Evolutionary conservation across 495 filamentous ascomycete species (phyloP).

Genomic region (Aspergillus homomorphus): DNA sequence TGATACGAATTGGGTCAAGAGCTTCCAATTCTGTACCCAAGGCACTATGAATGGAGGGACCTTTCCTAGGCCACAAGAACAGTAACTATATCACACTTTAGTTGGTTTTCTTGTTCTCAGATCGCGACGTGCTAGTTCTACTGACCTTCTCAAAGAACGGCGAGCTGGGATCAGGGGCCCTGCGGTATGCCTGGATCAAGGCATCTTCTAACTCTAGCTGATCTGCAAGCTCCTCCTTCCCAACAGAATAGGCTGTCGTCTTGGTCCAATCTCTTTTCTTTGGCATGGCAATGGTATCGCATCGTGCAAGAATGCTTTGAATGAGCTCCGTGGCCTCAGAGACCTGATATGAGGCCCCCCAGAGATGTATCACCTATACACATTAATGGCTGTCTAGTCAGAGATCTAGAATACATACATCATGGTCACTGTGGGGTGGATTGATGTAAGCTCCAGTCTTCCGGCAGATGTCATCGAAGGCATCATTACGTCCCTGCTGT

Average conservation of each 20-base stretch:
- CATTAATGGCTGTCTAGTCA: neutral
- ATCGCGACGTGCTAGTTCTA: neutral
- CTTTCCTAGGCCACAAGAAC: conserved; percentile 46
- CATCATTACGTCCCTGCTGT: conserved; percentile 16
- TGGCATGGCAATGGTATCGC: conserved; percentile 10
- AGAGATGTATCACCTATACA: conserved; percentile 21
- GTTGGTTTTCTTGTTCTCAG: neutral
- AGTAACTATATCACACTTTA: conserved; percentile 22
- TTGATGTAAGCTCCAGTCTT: conserved; percentile 27
- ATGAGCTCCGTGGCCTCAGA: conserved; percentile 25
- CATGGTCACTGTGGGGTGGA: conserved; percentile 19
- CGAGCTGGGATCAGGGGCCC: conserved; percentile 22
- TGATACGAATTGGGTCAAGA: conserved; percentile 43
- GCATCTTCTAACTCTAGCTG: conserved; percentile 24
- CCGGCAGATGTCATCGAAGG: conserved; percentile 23
- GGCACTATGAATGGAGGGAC: conserved; percentile 31
- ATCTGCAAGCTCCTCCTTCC: conserved; percentile 20
- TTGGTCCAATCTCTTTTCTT: conserved; percentile 23
- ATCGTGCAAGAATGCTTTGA: conserved; percentile 21
- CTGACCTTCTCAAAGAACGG: conserved; percentile 29
- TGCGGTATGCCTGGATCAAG: conserved; percentile 27
- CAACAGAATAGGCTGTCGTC: conserved; percentile 15
- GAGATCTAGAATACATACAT: conserved; percentile 7
- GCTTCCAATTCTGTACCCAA: conserved; percentile 47
- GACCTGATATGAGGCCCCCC: conserved; percentile 25